Evolutionary conservation across 345 rosid species (phyloP), one percentile per base, ranked within the genome.

Genomic region (Gossypium mustelinum): DNA sequence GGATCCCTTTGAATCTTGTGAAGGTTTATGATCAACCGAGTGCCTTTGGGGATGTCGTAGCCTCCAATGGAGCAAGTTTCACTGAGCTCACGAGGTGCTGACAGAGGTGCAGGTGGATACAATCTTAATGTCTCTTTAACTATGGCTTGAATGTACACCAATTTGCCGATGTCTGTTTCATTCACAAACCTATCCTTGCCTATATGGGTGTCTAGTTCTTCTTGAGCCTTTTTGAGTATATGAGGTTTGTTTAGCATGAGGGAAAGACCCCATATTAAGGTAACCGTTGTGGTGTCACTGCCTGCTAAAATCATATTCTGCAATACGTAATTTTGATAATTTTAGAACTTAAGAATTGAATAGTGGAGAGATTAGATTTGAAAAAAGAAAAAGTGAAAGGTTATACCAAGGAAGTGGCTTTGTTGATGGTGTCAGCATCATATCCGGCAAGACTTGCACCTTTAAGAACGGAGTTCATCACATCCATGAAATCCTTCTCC

Each of bases 1-100:
- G 85, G 81, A 54, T 86, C 85, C 1, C 63, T 78, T 24, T 81
- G 86, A n/a, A 86, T 63, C 75, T 71, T 86, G 78, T 79, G 81
- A 4, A 80, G 51, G 57, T 86, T 83, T 29, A 82, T 13, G 9
- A 84, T 48, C 22, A 86, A 66, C 25, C 82, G 47, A 4, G 87
- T 81, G 50, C 83, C 83, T 55, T 68, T 75, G 0, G 81, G 79
- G 41, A 84, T 71, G 3, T 73, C 66, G 68, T 58, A 81, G 17
- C 78, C 82, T 0, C 74, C 76, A 0, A 83, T 70, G 29, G 25
- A 7, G 76, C 76, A 73, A 14, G 18, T 17, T 4, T 73, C 39
- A 24, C 63, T 58, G 11, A 73, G 66, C 54, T 60, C 76, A 44
- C 67, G 57, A 1, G 76, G 76, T 24, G 63, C 83, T 5, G 79